Base-by-base conservation (phyloP, 306 rosid genomes). In the Gastrolobium bilobum region DNA sequence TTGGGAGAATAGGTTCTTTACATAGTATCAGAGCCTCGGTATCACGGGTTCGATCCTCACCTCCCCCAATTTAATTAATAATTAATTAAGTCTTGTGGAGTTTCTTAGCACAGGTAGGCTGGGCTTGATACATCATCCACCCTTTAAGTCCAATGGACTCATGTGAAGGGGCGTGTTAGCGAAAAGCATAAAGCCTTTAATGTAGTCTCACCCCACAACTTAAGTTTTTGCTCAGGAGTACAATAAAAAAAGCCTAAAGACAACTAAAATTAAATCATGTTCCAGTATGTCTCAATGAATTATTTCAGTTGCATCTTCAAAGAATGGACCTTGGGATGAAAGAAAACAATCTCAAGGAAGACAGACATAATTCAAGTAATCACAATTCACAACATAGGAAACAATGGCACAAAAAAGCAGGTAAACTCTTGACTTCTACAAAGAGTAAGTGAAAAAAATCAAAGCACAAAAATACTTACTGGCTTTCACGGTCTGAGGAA, bases 401-500 rank as follows among this genome's bases (percentile, higher is more conserved):
- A 79, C 46, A 39, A 26, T 38, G 54, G 72, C 47, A 54, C 75
- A 53, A 46, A 65, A 74, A 51, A 51, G 34, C 13, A 57, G 43
- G 26, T 10, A 54, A 33, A 34, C 51, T 59, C 61, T 15, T 58
- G 31, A 34, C 62, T 82, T 82, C 54, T 34, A 76, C 59, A 78
- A 54, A 40, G 58, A 31, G 20, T 10, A 54, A 56, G 76, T 46
- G 37, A 53, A 58, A 74, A 51, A 79, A 56, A 53, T 47, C 50
- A 71, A 70, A 65, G 40, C 47, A 73, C 37, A 30, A 69, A 57
- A 73, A 65, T 81, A 88, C 96, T 87, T 81, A 95, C 99, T 93
- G 98, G 88, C 99, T 95, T 89, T 95, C 99, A 47, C 73, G 97
- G 62, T 95, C 99, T 1, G 99, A 93, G 44, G 99, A 95, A 87